phyloP scores from a whole-genome alignment of 2,329 filamentous ascomycete species.

The Geosmithia putterillii region DNA sequence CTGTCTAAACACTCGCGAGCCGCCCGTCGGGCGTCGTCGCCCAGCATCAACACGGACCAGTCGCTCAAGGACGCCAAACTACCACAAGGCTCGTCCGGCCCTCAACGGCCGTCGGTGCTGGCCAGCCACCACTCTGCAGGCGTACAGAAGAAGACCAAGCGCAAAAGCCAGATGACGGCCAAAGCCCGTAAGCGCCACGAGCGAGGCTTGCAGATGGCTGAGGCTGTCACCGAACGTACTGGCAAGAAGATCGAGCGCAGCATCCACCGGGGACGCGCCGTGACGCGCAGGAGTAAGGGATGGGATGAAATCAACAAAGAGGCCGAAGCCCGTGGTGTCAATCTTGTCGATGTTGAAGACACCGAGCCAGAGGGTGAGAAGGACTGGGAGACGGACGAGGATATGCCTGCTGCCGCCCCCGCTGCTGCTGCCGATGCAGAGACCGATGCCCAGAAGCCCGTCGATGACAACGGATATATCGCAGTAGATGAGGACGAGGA shows the following conservation, averaged over 20 bases:
- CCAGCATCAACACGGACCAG: constrained; percentile 60
- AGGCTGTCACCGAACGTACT: constrained; percentile 47
- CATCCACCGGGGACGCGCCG: constrained; percentile 30
- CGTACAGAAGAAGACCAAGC: constrained; percentile 60
- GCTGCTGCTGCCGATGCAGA: background rate
- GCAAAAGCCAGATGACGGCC: constrained; percentile 40
- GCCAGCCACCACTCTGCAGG: constrained; percentile 55
- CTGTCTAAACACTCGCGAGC: constrained; percentile 61
- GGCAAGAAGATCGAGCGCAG: constrained; percentile 43
- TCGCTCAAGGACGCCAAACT: constrained; percentile 49
- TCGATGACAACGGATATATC: constrained; percentile 1
- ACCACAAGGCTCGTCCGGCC: constrained; percentile 27
- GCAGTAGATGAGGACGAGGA: constrained; percentile 16
- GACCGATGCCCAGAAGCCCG: background rate
- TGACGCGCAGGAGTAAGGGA: constrained; percentile 36
- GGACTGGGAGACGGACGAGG: constrained; percentile 4
- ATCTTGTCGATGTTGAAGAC: constrained; percentile 9
- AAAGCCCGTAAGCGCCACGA: constrained; percentile 44
- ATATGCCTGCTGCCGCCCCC: constrained; percentile 2
- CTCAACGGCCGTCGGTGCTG: constrained; percentile 51
- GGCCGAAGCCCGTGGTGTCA: constrained; percentile 10
- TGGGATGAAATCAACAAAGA: constrained; percentile 48
- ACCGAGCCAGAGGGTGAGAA: constrained; percentile 13
- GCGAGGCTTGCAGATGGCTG: constrained; percentile 44
- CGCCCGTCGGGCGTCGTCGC: constrained; percentile 59